These are phyloP conservation scores for Pyracantha coccinea DNA, from an alignment of 331 rosid genomes.

Conservation along the genomic window DNA sequence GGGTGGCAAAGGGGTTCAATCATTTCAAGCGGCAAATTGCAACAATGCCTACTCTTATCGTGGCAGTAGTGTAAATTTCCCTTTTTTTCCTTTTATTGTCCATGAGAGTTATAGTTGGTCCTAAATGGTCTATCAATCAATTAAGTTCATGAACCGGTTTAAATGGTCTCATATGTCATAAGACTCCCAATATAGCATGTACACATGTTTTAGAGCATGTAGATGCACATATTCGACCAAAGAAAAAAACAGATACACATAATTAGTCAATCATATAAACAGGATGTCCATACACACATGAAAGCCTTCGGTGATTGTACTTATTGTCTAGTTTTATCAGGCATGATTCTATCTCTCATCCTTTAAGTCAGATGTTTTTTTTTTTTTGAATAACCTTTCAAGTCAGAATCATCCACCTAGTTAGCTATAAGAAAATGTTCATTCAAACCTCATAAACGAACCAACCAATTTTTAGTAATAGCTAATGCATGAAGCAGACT, in stretches of 20 bases:
- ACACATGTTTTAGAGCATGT: not conserved
- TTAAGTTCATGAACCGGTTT: not conserved
- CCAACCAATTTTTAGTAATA: not conserved
- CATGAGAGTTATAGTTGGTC: not conserved
- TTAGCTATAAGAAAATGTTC: not conserved
- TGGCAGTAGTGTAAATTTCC: not conserved
- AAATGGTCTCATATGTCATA: not conserved
- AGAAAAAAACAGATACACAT: not conserved
- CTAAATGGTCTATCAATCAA: too few relatives aligned
- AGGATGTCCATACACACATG: not conserved
- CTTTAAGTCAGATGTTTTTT: not conserved
- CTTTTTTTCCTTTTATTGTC: not conserved
- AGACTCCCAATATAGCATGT: not conserved
- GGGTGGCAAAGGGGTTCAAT: too few relatives aligned
- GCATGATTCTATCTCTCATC: not conserved
- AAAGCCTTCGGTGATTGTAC: not conserved
- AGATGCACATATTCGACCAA: not conserved
- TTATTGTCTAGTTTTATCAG: not conserved
- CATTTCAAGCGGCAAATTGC: not conserved
- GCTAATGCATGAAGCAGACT: not conserved
- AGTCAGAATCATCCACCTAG: not conserved
- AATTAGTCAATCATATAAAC: not conserved
- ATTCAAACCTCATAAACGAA: not conserved
- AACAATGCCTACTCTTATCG: not conserved
- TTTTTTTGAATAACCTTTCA: too few relatives aligned